A percentile compares a stretch with the other conserved stretches of the same genome.
Conservation (phyloP, 2,329 filamentous ascomycete species). For the Ophiobolus disseminans region DNA sequence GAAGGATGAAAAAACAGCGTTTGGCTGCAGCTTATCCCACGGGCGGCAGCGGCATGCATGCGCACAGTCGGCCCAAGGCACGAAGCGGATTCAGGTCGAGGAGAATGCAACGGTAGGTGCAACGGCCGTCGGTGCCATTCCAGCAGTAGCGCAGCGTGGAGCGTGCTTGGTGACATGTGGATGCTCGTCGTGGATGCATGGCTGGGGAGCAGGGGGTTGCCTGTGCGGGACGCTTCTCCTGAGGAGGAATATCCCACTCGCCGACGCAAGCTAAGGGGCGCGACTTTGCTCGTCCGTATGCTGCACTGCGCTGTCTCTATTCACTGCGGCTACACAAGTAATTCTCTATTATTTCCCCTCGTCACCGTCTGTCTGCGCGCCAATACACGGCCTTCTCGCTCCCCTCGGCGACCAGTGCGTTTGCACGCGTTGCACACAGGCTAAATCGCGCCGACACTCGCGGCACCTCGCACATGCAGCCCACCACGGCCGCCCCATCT, state of each 20-base stretch:
- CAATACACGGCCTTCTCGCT: neutral
- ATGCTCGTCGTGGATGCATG: neutral
- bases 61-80: too few relatives aligned
- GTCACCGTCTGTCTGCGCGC: neutral
- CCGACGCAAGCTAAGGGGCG: neutral
- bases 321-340: too few relatives aligned
- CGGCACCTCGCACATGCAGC: slow-evolving; percentile 1
- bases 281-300: neutral
- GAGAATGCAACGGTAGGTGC: too few relatives aligned
- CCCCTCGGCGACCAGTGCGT: neutral
- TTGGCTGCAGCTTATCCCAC: too few relatives aligned
- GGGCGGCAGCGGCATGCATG: too few relatives aligned
- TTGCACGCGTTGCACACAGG: neutral
- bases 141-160: too few relatives aligned
- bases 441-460: neutral
- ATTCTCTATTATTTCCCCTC: neutral
- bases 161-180: neutral
- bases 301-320: neutral
- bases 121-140: too few relatives aligned
- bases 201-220: neutral
- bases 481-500: neutral
- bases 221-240: neutral
- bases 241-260: neutral
- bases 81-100: too few relatives aligned
- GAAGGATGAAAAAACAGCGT: too few relatives aligned